These are phyloP conservation scores for Gossypium longicalyx DNA, from an alignment of 345 rosid genomes.

Conservation along the genomic window DNA sequence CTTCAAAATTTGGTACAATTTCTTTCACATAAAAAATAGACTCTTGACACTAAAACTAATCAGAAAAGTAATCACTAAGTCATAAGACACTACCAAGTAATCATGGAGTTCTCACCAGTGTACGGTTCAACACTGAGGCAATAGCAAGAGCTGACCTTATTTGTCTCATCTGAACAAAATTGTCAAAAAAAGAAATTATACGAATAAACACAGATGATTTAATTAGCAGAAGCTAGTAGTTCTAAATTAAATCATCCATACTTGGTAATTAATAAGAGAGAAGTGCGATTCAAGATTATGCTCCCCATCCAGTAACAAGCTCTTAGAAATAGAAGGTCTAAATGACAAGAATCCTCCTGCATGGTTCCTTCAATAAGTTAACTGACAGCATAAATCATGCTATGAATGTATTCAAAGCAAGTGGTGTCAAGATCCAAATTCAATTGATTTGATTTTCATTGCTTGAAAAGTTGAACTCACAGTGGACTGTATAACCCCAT, in stretches of 20 bases:
- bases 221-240: conserved; percentile 13
- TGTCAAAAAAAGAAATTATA: conserved; percentile 19
- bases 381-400: conserved; percentile 3
- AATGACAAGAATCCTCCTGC: conserved; percentile 94
- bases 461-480: conserved; percentile 4
- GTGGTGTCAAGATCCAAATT: not conserved
- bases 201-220: conserved; percentile 12
- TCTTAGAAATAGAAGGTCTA: conserved; percentile 81
- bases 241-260: conserved; percentile 33
- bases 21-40: not conserved
- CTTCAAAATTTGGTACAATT: not conserved
- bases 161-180: conserved; percentile 67
- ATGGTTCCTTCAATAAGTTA: conserved; percentile 21
- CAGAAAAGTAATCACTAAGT: not conserved
- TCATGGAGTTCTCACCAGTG: conserved; percentile 59
- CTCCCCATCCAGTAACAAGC: conserved; percentile 75
- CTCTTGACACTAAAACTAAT: not conserved
- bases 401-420: not conserved
- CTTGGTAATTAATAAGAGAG: conserved; percentile 77
- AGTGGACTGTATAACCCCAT: not conserved
- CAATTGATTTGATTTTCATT: conserved; percentile 6
- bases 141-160: conserved; percentile 89
- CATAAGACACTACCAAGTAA: not conserved
- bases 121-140: conserved; percentile 78
- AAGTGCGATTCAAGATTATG: conserved; percentile 80